Percentiles rank a stretch among this genome's conserved stretches.
These are phyloP conservation scores for Penicillium sp. DNA, from an alignment of 2,329 filamentous ascomycete species.

Conservation along the genomic window DNA sequence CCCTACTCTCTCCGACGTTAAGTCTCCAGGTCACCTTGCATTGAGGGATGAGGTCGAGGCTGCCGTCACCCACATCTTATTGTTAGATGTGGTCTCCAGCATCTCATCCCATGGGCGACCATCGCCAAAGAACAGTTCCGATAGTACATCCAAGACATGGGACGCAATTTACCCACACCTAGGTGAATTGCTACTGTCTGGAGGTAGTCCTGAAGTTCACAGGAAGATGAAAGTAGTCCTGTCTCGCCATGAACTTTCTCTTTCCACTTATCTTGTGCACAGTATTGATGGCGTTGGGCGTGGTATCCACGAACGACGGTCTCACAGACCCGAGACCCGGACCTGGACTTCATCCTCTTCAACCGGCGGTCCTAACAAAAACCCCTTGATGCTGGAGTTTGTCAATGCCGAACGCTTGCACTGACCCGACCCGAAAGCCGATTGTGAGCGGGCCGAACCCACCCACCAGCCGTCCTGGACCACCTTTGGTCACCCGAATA, in stretches of 20 bases:
- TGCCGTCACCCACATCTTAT: constrained; percentile 36
- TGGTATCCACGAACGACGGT: constrained; percentile 7
- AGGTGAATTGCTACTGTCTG: constrained; percentile 33
- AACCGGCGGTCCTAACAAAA: not conserved
- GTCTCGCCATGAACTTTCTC: constrained; percentile 26
- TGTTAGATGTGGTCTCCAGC: constrained; percentile 39
- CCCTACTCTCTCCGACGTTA: constrained; percentile 30
- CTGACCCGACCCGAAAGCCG: not conserved
- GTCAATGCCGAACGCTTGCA: constrained; percentile 11
- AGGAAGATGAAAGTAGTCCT: constrained; percentile 37
- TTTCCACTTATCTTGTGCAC: constrained; percentile 21
- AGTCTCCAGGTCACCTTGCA: constrained; percentile 35
- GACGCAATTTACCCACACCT: constrained; percentile 35
- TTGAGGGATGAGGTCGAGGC: constrained; percentile 36
- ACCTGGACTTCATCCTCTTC: constrained; percentile 25
- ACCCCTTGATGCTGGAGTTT: constrained; percentile 29
- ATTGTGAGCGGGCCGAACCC: not conserved
- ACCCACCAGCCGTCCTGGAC: not conserved
- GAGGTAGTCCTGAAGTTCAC: constrained; percentile 17
- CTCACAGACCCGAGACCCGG: constrained; percentile 13
- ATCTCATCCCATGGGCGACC: constrained; percentile 24
- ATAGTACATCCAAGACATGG: constrained; percentile 20
- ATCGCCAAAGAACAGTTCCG: not conserved
- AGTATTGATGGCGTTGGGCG: constrained; percentile 18
- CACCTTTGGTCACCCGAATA: not conserved